phyloP scores from a whole-genome alignment of 75 land plant species.

The Ceratopteris richardii region DNA sequence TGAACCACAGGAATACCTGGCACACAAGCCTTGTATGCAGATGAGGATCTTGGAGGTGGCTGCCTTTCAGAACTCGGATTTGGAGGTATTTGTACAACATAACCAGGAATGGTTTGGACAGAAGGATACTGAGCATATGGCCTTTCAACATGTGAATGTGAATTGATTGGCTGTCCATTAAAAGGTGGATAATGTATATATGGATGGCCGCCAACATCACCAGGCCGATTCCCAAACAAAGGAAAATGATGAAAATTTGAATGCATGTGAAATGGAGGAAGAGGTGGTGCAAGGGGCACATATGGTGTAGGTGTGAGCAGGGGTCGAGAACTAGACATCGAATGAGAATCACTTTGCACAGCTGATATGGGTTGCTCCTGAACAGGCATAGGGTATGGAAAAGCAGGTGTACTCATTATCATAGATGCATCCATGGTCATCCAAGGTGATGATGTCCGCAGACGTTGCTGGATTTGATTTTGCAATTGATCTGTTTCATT shows the following conservation, averaged over 20 bases:
- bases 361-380: conserved; percentile 11
- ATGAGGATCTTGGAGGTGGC: conserved; percentile 2
- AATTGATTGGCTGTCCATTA: conserved; percentile 41
- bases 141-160: conserved; percentile 50
- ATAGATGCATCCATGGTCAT: conserved; percentile 61
- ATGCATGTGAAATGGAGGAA: conserved; percentile 63
- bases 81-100: conserved; percentile 26
- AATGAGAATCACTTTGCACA: conserved; percentile 11
- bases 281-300: conserved; percentile 36
- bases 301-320: conserved; percentile 18
- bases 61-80: conserved; percentile 13
- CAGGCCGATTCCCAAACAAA: conserved; percentile 45
- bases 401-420: conserved; percentile 43
- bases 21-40: conserved; percentile 5
- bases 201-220: conserved; percentile 30
- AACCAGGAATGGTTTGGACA: conserved; percentile 28
- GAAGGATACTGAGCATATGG: conserved; percentile 46
- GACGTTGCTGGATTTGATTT: conserved; percentile 74
- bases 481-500: conserved; percentile 75
- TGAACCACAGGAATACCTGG: conserved; percentile 19
- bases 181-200: conserved; percentile 46
- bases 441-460: conserved; percentile 68
- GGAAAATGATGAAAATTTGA: conserved; percentile 70
- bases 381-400: conserved; percentile 46
- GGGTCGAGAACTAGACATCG: conserved; percentile 8